Base-by-base conservation (phyloP, 805 yeast genomes). In the Saccharomycopsis schoenii region DNA sequence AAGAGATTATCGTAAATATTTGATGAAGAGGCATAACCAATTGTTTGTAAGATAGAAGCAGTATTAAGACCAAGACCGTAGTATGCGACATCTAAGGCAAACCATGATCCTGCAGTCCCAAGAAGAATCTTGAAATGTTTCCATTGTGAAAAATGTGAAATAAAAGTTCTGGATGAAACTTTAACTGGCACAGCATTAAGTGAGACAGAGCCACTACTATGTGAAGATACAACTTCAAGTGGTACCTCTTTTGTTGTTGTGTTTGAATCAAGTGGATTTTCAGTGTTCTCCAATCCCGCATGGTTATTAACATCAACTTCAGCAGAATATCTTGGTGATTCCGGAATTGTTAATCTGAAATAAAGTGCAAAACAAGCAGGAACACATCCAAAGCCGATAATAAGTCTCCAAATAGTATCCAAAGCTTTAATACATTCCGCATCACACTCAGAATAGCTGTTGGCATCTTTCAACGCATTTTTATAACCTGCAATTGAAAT, bases 91-190 rank as follows among this genome's bases (percentile, higher is more conserved):
- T 90, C 97, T 74, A 90, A 80, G 78, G 83, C 77, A 77, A 89
- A 89, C 97, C 97, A 90, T 25, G 91, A 84, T 74, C 88, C 89
- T 66, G 96, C 96, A 68, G 97, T 88, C 74, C 96, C 97, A 61
- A 89, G 67, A 67, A 90, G 78, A 65, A 90, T 83, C 77, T 87
- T 89, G 76, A 86, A 84, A 75, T 90, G 85, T 76, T 80, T 89
- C 97, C 97, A 90, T 79, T 90, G 86, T 57, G 80, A 72, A 72
- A 90, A 90, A 72, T 93, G 97, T 40, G 64, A 40, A 65, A 75
- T 68, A 80, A 90, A 90, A 74, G 89, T 96, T 55, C 70, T 70
- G 74, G 79, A 83, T 37, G 96, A 86, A 60, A 96, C 96, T 77
- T 86, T 86, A 65, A 92, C 87, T 51, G 72, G 63, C 59, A 12